Evolutionary conservation across 805 yeast genomes (phyloP).

Genomic region (Kazachstania martiniae): DNA sequence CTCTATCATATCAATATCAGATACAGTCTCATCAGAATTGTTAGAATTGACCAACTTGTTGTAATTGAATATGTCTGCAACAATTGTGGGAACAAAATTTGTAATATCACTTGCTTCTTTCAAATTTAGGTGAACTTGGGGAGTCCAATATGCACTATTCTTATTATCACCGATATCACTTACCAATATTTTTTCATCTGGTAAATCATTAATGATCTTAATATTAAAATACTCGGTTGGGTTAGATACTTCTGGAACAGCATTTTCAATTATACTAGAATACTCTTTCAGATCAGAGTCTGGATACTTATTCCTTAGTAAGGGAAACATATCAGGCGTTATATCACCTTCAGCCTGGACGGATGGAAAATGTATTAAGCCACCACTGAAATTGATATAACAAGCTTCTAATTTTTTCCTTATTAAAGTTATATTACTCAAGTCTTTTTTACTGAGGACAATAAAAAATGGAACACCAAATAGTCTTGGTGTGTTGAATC

Average conservation of each 20-base stretch:
- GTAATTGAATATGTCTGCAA: conserved; percentile 20
- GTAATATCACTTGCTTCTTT: conserved; percentile 10
- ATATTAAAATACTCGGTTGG: conserved; percentile 14
- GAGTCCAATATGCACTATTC: conserved; percentile 15
- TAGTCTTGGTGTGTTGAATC: conserved; percentile 32
- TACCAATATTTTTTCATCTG: conserved; percentile 1
- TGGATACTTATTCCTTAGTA: conserved; percentile 16
- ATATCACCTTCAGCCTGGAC: conserved; percentile 4
- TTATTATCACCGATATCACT: neutral
- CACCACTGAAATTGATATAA: conserved; percentile 39
- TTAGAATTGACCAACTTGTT: neutral
- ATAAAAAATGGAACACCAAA: conserved; percentile 77
- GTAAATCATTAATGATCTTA: conserved; percentile 6
- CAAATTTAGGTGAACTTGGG: conserved; percentile 12
- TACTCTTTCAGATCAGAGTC: conserved; percentile 14
- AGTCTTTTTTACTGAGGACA: conserved; percentile 41
- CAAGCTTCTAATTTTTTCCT: conserved; percentile 43
- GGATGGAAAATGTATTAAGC: conserved; percentile 21
- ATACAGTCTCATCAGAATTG: neutral
- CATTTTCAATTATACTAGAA: conserved; percentile 10
- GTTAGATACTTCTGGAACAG: conserved; percentile 6
- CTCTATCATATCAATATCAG: neutral
- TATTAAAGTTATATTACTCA: conserved; percentile 45
- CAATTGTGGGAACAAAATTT: conserved; percentile 8
- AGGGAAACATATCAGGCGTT: conserved; percentile 28